Conservation (phyloP, 805 yeast genomes). For the Starmerella bacillaris region DNA sequence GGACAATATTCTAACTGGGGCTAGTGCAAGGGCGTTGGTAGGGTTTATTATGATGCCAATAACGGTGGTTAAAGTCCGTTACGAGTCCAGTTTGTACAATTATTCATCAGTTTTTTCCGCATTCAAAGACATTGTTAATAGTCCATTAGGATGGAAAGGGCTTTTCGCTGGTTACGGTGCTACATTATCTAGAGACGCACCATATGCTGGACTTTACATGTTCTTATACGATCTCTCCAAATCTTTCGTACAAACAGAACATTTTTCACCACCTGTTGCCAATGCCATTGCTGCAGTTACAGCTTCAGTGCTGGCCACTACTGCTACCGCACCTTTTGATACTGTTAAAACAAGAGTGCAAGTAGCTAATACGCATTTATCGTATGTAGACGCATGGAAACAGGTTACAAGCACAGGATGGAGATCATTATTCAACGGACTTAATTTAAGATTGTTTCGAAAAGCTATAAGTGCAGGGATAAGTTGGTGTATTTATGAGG, state of each 20-base stretch:
- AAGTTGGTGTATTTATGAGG: slow-evolving; percentile 95
- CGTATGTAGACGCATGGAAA: slow-evolving; percentile 4
- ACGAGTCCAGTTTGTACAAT: slow-evolving; percentile 60
- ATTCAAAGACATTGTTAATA: slow-evolving; percentile 32
- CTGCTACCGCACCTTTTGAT: slow-evolving; percentile 87
- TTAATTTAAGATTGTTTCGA: slow-evolving; percentile 60
- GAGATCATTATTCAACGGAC: slow-evolving; percentile 51
- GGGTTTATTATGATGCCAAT: slow-evolving; percentile 90
- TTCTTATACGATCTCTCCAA: slow-evolving; percentile 67
- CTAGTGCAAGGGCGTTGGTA: slow-evolving; percentile 56
- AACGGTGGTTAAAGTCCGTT: slow-evolving; percentile 75
- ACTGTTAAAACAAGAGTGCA: slow-evolving; percentile 87
- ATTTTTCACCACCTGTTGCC: slow-evolving; percentile 26
- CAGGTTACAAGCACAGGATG: slow-evolving; percentile 3
- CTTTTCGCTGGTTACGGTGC: slow-evolving; percentile 80
- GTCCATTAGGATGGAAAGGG: slow-evolving; percentile 38
- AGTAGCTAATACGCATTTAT: slow-evolving; percentile 23
- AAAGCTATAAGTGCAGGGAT: slow-evolving; percentile 87
- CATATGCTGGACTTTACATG: slow-evolving; percentile 87
- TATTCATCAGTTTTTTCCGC: slow-evolving; percentile 53
- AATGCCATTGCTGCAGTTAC: slow-evolving; percentile 60
- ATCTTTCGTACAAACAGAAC: slow-evolving; percentile 31
- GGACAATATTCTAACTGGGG: slow-evolving; percentile 63
- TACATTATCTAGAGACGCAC: slow-evolving; percentile 80
- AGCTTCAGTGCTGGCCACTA: slow-evolving; percentile 66